Evolutionary conservation across 2,329 filamentous ascomycete species (phyloP), one percentile per base, ranked within the genome.

Genomic region (Phialocephala sp.): DNA sequence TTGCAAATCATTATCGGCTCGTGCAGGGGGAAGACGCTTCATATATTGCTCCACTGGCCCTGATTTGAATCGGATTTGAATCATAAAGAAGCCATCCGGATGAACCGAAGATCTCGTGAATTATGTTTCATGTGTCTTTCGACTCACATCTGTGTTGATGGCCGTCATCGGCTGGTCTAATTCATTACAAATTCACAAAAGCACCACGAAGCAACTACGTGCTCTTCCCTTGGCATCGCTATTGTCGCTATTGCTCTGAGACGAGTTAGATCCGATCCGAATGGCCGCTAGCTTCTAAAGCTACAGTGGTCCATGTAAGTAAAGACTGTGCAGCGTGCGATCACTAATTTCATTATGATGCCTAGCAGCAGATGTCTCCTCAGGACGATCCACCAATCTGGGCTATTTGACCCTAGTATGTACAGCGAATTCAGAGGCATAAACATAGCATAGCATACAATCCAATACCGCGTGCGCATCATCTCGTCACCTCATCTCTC

Each of bases 401-500:
- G 45, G 50, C 50, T 35, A 27, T 18, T n/a, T 14, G 22, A 24
- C 65, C 62, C 57, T 63, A 55, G 22, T 67, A 69, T 69, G 55
- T 64, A 65, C 67, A 64, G 45, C 27, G 45, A 69, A 64, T 54
- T 9, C 14, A 12, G 20, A n/a, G n/a, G 35, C 55, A 62, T 62
- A 63, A 66, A 45, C 58, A 60, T 50, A 54, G 43, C 57, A 67
- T 36, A 64, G 54, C 24, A 65, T 64, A 60, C 35, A 54, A 58
- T 56, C 56, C 60, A 41, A 50, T 58, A 43, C 36, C 39, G 32
- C 56, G 20, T 55, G 50, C 60, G 35, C 37, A 41, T 41, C 37
- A 58, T 32, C 45, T 39, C 41, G 58, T 27, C 54, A 41, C 37
- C 59, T 54, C 41, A 39, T 52, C 59, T 47, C 41, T 52, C 36